Evolutionary conservation across 257 asterid species (phyloP).

Genomic region (Forsythia viridissima): DNA sequence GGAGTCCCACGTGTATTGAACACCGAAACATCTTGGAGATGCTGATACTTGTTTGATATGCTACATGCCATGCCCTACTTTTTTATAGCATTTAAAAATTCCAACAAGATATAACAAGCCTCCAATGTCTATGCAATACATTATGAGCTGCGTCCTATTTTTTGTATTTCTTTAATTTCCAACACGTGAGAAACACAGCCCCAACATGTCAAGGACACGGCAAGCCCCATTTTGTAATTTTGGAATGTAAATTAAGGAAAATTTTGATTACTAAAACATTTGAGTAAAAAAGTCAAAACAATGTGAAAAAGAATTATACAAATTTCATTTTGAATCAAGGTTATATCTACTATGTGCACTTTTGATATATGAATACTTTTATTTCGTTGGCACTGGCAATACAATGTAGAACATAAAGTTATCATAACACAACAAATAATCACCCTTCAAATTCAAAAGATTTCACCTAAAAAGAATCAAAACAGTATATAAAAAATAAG

Average conservation of each 20-base stretch:
- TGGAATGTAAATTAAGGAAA: neutral
- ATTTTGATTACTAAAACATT: neutral
- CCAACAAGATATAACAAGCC: neutral
- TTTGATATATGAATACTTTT: neutral
- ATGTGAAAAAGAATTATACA: neutral
- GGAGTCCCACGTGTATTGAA: neutral
- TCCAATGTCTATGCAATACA: neutral
- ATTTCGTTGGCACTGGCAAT: neutral
- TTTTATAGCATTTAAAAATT: neutral
- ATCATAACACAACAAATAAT: conserved; percentile 35
- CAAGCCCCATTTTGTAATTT: neutral
- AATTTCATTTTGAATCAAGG: neutral
- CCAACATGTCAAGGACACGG: neutral
- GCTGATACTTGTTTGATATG: neutral
- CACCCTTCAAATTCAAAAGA: neutral
- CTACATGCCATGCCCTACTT: neutral
- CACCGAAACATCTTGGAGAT: neutral
- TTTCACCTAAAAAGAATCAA: neutral
- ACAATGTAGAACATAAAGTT: neutral
- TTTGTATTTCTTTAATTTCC: neutral
- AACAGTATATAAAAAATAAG: neutral
- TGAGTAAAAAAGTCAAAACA: neutral
- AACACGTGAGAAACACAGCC: neutral
- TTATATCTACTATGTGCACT: neutral
- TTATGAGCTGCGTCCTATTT: neutral